Evolutionary conservation across 2,329 filamentous ascomycete species (phyloP).

Genomic region (Alternaria triticina): DNA sequence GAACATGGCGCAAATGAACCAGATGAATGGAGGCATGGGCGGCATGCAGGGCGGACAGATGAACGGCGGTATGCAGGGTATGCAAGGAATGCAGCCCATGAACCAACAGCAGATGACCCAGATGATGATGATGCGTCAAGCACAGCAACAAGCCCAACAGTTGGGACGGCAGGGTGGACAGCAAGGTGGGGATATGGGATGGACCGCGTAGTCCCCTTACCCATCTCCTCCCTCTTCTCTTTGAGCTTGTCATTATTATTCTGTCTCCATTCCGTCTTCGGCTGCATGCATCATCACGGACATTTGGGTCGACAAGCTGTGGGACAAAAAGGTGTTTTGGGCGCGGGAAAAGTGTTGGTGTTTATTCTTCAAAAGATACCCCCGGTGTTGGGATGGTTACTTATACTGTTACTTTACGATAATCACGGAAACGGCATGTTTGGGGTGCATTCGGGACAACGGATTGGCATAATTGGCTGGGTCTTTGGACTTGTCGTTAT

Average conservation of each 20-base stretch:
- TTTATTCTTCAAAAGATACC: neutral
- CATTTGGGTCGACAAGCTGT: neutral
- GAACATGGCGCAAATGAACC: conserved; percentile 16
- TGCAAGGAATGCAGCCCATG: conserved; percentile 31
- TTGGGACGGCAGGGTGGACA: conserved; percentile 30
- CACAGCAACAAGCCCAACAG: conserved; percentile 33
- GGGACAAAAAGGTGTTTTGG: neutral
- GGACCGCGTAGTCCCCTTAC: conserved; percentile 20
- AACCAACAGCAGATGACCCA: conserved; percentile 44
- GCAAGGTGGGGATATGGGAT: conserved; percentile 35
- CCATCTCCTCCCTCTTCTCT: neutral
- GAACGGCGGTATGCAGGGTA: conserved; percentile 24
- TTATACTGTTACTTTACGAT: neutral
- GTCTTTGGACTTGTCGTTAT: neutral
- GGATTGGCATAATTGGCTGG: neutral
- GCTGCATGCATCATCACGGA: neutral
- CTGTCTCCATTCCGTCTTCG: neutral
- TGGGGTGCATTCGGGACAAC: neutral
- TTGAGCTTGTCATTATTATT: neutral
- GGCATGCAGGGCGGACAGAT: conserved; percentile 26
- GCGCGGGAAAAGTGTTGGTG: neutral
- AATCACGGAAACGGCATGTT: neutral
- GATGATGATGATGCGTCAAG: conserved; percentile 45
- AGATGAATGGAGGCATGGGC: conserved; percentile 20
- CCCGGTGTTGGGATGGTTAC: conserved; percentile 2